These are phyloP conservation scores for Berkeleyomyces basicola DNA, from an alignment of 2,329 filamentous ascomycete species.

Conservation along the genomic window DNA sequence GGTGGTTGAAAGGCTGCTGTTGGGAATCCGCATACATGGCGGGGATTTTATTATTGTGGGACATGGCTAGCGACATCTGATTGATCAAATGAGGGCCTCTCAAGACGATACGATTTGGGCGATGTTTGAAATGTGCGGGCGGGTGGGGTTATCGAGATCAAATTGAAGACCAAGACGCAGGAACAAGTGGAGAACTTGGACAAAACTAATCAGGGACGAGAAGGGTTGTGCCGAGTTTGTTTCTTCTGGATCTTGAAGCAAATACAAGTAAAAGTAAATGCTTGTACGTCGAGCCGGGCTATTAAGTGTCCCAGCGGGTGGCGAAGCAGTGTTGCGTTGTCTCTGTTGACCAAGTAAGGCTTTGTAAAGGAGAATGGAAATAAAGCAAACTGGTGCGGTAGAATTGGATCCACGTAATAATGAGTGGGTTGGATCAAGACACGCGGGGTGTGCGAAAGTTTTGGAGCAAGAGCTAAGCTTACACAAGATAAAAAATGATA, in stretches of 20 bases:
- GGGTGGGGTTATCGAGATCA: constrained; percentile 1
- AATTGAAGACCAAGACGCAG: not conserved
- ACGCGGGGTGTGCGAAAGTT: constrained; percentile 7
- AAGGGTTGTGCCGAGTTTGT: not conserved
- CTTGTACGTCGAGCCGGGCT: not conserved
- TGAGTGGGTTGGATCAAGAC: constrained; percentile 5
- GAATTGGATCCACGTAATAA: constrained; percentile 1
- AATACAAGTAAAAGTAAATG: constrained; percentile 14
- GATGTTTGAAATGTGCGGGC: not conserved
- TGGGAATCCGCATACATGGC: not conserved
- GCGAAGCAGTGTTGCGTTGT: not conserved
- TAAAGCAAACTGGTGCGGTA: constrained; percentile 8
- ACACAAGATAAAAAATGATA: constrained; percentile 7
- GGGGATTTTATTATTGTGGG: constrained; percentile 7
- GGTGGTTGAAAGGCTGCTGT: constrained; percentile 9
- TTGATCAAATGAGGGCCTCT: constrained; percentile 14
- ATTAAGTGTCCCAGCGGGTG: not conserved
- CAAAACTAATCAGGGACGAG: not conserved
- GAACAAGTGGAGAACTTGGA: not conserved
- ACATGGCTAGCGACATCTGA: constrained; percentile 17
- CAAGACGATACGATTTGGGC: not conserved
- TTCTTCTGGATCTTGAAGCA: constrained; percentile 17
- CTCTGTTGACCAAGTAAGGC: not conserved
- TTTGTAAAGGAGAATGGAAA: not conserved
- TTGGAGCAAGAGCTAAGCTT: not conserved